Evolutionary conservation across 352 stramenopile genomes (phyloP).

Genomic region (Phytophthora parvispora): DNA sequence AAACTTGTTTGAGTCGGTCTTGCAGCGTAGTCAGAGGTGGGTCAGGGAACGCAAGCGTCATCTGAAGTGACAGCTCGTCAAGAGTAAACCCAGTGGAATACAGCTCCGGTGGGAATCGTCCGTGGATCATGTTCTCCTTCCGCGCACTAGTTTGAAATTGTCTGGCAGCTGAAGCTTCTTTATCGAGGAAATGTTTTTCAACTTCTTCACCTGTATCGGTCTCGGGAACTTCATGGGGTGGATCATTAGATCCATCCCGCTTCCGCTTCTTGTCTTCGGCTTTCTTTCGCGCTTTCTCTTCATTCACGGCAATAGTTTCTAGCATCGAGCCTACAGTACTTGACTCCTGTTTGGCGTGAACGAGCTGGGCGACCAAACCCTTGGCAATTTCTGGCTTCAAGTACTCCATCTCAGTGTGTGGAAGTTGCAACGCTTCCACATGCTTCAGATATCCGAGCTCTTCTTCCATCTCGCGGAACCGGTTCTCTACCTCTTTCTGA

Average conservation of each 20-base stretch:
- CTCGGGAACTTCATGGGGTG: conserved; percentile 42
- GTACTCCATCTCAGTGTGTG: conserved; percentile 63
- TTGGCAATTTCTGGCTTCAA: conserved; percentile 77
- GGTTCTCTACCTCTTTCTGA: conserved; percentile 85
- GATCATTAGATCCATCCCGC: conserved; percentile 13
- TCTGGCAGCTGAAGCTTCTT: conserved; percentile 41
- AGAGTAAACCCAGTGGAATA: conserved; percentile 75
- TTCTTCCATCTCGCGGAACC: conserved; percentile 91
- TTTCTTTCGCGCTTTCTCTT: conserved; percentile 65
- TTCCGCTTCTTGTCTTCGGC: conserved; percentile 47
- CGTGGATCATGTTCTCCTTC: conserved; percentile 74
- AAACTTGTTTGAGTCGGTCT: conserved; percentile 65
- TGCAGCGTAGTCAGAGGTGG: conserved; percentile 56
- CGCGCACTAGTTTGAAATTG: conserved; percentile 35
- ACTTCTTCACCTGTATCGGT: conserved; percentile 40
- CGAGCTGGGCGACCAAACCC: conserved; percentile 61
- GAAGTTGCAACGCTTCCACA: conserved; percentile 43
- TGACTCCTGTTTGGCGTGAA: conserved; percentile 69
- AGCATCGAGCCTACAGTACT: conserved; percentile 52
- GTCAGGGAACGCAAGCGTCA: conserved; percentile 65
- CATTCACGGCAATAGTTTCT: conserved; percentile 63
- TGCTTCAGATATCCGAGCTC: conserved; percentile 80
- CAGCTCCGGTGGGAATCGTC: conserved; percentile 68
- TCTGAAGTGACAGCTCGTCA: conserved; percentile 61
- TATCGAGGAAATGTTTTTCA: conserved; percentile 70